phyloP scores from a whole-genome alignment of 2,329 filamentous ascomycete species.

The Beauveria caledonica region DNA sequence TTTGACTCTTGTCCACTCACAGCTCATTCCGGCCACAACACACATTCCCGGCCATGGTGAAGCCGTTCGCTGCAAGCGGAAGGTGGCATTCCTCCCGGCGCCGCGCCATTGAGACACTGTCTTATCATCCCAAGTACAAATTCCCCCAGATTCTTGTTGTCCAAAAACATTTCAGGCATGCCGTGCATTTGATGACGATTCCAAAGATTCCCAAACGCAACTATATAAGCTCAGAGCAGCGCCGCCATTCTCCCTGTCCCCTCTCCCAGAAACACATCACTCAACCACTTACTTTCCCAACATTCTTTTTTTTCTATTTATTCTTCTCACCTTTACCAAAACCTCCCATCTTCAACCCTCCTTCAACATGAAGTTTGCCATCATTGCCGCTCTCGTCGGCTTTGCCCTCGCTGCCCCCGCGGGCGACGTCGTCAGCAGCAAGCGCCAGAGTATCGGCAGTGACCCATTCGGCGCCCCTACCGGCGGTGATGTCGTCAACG shows the following conservation, averaged over 20 bases:
- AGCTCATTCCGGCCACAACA: no score
- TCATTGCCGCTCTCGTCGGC: background rate
- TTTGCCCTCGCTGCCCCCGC: background rate
- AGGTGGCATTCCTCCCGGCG: background rate
- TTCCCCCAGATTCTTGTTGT: no score
- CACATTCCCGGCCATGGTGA: background rate
- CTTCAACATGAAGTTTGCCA: conserved; percentile 1
- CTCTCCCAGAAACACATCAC: background rate
- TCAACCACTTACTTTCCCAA: background rate
- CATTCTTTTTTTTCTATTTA: no score
- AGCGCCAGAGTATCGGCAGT: background rate
- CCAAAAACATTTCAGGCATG: background rate
- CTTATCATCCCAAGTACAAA: background rate
- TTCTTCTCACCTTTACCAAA: background rate
- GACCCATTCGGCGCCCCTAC: background rate
- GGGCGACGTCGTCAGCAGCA: background rate
- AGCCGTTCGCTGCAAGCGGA: background rate
- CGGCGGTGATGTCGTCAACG: background rate
- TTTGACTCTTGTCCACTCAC: no score
- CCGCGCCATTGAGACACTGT: background rate
- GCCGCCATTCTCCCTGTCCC: background rate
- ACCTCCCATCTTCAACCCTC: background rate
- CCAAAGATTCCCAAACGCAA: background rate
- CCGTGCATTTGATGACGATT: background rate
- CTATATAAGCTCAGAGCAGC: background rate